Evolutionary conservation across 805 yeast species (phyloP).

Genomic region (Candida koratica): DNA sequence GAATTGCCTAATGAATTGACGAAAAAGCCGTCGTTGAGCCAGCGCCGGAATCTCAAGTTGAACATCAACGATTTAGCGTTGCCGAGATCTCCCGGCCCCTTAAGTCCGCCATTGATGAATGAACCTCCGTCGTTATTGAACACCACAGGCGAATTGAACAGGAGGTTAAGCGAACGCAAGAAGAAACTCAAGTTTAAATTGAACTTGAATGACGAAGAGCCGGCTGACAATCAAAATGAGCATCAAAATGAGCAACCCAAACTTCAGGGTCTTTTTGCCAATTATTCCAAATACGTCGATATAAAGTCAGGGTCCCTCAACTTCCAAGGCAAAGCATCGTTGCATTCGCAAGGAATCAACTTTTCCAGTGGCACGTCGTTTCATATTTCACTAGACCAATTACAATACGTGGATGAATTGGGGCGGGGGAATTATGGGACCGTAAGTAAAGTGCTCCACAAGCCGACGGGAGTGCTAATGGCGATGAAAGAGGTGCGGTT

Average conservation of each 20-base stretch:
- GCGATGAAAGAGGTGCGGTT: conserved; percentile 96
- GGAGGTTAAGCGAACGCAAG: conserved; percentile 37
- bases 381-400: conserved; percentile 78
- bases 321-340: conserved; percentile 88
- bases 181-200: conserved; percentile 39
- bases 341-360: conserved; percentile 88
- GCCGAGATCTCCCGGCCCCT: conserved; percentile 17
- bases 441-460: conserved; percentile 87
- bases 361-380: conserved; percentile 86
- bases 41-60: conserved; percentile 53
- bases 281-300: conserved; percentile 84
- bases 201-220: conserved; percentile 22
- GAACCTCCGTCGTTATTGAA: conserved; percentile 11
- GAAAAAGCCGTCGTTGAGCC: conserved; percentile 46
- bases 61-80: conserved; percentile 32
- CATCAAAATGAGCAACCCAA: conserved; percentile 22
- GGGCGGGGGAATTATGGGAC: conserved; percentile 98
- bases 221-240: background rate
- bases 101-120: conserved; percentile 15
- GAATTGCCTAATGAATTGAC: conserved; percentile 3
- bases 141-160: conserved; percentile 33
- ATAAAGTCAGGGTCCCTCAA: conserved; percentile 88
- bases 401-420: conserved; percentile 77
- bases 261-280: conserved; percentile 67
- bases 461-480: conserved; percentile 88